phyloP scores from a whole-genome alignment of 345 rosid species.

The Geranium brycei region DNA sequence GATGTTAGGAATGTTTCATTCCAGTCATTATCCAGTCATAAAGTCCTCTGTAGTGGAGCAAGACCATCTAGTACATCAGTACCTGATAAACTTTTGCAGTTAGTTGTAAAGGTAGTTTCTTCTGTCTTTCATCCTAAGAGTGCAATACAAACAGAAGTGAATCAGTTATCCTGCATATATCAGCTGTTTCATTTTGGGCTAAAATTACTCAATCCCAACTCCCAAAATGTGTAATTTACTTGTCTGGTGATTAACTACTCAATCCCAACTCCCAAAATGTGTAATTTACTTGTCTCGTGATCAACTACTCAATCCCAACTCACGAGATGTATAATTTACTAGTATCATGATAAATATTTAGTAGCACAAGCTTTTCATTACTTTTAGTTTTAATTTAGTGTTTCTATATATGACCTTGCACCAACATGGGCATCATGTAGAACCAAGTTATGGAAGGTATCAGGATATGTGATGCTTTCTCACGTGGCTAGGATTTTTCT shows the following conservation, averaged over 20 bases:
- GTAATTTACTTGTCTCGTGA: neutral
- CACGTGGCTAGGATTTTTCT: neutral
- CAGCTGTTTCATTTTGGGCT: neutral
- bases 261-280: no score
- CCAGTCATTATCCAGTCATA: constrained; percentile 41
- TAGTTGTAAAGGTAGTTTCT: constrained; percentile 56
- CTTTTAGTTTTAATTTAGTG: no score
- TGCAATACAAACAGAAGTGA: neutral
- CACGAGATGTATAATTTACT: neutral
- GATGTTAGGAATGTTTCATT: constrained; percentile 63
- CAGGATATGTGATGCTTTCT: neutral
- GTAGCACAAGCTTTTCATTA: no score
- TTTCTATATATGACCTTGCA: neutral
- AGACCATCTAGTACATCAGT: constrained; percentile 40
- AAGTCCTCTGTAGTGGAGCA: constrained; percentile 62
- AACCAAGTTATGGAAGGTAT: neutral
- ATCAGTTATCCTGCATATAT: neutral
- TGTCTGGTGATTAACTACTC: no score
- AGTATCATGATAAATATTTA: neutral
- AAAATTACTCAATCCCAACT: neutral
- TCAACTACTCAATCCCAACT: neutral
- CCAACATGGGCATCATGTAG: neutral
- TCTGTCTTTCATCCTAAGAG: constrained; percentile 2
- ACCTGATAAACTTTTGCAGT: constrained; percentile 61
- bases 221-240: neutral